Percentiles rank a stretch among this genome's conserved stretches.
Evolutionary conservation across 2,329 filamentous ascomycete species (phyloP).

Genomic region (Epichloe scottii): DNA sequence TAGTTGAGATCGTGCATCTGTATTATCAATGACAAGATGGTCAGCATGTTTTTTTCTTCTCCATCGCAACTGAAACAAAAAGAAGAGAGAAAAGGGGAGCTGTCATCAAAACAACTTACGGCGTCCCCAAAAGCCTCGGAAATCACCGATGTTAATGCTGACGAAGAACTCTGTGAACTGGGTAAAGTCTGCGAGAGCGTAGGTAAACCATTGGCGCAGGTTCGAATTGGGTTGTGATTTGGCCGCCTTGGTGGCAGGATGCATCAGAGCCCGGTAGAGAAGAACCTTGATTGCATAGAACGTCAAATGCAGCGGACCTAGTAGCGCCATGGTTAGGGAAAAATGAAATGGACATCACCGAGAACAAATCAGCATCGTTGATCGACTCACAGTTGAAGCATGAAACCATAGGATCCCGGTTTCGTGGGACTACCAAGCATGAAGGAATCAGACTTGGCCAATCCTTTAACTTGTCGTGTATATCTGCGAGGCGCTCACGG

Average conservation of each 20-base stretch:
- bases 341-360: no score
- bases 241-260: slow-evolving; percentile 28
- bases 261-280: slow-evolving; percentile 31
- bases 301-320: slow-evolving; percentile 27
- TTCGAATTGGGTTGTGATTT: slow-evolving; percentile 24
- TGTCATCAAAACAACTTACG: slow-evolving; percentile 19
- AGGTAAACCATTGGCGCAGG: slow-evolving; percentile 22
- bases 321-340: background rate
- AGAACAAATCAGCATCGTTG: background rate
- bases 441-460: slow-evolving; percentile 25
- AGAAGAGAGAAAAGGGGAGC: background rate
- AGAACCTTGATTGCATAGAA: slow-evolving; percentile 30
- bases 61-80: background rate
- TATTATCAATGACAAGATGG: background rate
- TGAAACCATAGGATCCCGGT: slow-evolving; percentile 4
- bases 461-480: slow-evolving; percentile 20
- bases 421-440: slow-evolving; percentile 18
- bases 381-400: slow-evolving; percentile 14
- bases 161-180: slow-evolving; percentile 26
- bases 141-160: slow-evolving; percentile 20
- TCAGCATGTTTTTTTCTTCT: background rate
- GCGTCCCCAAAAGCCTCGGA: slow-evolving; percentile 32
- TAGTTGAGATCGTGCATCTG: slow-evolving; percentile 28
- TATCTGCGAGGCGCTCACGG: slow-evolving; percentile 12
- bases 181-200: slow-evolving; percentile 23